phyloP scores from a whole-genome alignment of 805 yeast genomes.

The Kazachstania africana region DNA sequence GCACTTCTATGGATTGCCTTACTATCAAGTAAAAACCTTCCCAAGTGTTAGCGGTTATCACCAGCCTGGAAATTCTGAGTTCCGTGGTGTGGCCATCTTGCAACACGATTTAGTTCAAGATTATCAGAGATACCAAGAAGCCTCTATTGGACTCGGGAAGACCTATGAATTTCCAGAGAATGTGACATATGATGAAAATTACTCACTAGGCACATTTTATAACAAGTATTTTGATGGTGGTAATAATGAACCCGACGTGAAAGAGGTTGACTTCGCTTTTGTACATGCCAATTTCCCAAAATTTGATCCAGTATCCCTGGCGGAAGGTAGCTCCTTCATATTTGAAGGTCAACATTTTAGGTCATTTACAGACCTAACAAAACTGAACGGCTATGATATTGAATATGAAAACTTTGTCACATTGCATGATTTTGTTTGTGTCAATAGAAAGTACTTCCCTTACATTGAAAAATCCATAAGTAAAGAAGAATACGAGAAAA shows the following conservation, averaged over 20 bases:
- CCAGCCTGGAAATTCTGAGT: slow-evolving; percentile 19
- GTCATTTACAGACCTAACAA: slow-evolving; percentile 8
- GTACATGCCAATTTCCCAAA: slow-evolving; percentile 33
- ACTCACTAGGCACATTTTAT: slow-evolving; percentile 4
- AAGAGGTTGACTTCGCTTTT: slow-evolving; percentile 21
- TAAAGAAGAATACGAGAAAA: slow-evolving; percentile 4
- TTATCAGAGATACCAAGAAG: slow-evolving; percentile 20
- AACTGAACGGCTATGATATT: slow-evolving; percentile 15
- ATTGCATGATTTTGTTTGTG: slow-evolving; percentile 4
- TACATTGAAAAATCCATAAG: slow-evolving; percentile 9
- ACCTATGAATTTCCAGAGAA: slow-evolving; percentile 2
- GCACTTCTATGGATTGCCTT: slow-evolving; percentile 34
- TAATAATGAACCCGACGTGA: slow-evolving; percentile 2
- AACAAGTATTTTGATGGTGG: slow-evolving; percentile 4
- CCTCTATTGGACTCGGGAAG: slow-evolving; percentile 5
- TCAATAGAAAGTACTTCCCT: slow-evolving; percentile 8
- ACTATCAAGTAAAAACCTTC: slow-evolving; percentile 35
- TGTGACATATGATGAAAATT: background rate
- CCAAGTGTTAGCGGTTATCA: slow-evolving; percentile 31
- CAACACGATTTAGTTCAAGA: slow-evolving; percentile 64
- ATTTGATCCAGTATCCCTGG: slow-evolving; percentile 25
- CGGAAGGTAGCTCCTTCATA: slow-evolving; percentile 8
- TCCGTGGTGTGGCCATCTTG: slow-evolving; percentile 54
- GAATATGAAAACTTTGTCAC: slow-evolving; percentile 10
- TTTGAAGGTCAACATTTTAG: too few relatives aligned